Base-by-base conservation (phyloP, 2,329 filamentous ascomycete genomes). In the Sporothrix brunneoviolacea region DNA sequence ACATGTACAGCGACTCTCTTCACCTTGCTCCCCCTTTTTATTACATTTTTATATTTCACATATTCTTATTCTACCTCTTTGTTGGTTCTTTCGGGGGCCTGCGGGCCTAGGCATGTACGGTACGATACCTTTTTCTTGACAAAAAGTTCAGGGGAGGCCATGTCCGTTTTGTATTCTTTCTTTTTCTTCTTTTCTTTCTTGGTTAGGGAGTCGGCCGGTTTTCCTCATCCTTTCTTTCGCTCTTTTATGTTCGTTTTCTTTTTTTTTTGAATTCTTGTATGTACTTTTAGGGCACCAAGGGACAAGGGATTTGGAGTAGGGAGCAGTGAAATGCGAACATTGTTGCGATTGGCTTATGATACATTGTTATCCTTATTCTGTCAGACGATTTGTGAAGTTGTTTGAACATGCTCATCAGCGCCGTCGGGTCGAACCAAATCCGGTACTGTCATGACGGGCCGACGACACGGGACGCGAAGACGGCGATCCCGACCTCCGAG, bases 361-460 rank as follows among this genome's bases (percentile, higher is more conserved):
- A n/a, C 16, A 21, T 28, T 13, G 13, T 5, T 15, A 8, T 18
- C 9, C 43, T 24, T 16, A 19, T 7, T 8, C 30, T 18, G 4
- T 32, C 19, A 27, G 24, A 39, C 35, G 5, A 7, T 41, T 21
- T 28, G 8, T 33, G n/a, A 5, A 7, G n/a, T 10, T 37, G 15
- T 18, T 27, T 15, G 16, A 35, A 15, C 13, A 32, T 27, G 60
- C 24, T 28, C 10, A 10, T 61, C 50, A 83, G 58, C 80, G 73
- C 51, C 82, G 72, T 52, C 71, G 78, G 0, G 85, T 88, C 8
- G 81, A 84, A 8, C 85, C 85, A 61, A 87, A 89, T 0, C 85
- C 85, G 1, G 84, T 88, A 59, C 82, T 86, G 58, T 84, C 77
- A 59, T 84, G 75, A 48, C 78, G 75, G 13, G 74, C 70, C 8